These are phyloP conservation scores for Ustilago shanxiensis DNA, from an alignment of 1,284 basidiomycete species.

Conservation along the genomic window DNA sequence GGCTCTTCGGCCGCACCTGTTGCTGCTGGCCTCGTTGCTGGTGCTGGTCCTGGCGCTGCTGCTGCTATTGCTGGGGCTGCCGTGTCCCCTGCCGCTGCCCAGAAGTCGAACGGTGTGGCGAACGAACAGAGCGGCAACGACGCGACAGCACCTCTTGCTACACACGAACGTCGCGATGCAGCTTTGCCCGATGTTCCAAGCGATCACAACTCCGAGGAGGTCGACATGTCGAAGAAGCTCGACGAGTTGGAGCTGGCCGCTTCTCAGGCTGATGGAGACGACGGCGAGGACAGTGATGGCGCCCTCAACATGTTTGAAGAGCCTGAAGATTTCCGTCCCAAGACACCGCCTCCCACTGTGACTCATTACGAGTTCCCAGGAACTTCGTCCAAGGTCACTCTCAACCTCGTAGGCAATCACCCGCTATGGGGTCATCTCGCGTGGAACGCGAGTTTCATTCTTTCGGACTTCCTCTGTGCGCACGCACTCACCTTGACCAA, in stretches of 20 bases:
- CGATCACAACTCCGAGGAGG: constrained; percentile 20
- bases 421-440: constrained; percentile 92
- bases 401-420: constrained; percentile 86
- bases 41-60: constrained; percentile 23
- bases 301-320: constrained; percentile 64
- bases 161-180: neutral
- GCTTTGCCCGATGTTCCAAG: constrained; percentile 24
- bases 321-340: constrained; percentile 64
- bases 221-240: constrained; percentile 30
- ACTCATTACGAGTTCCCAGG: constrained; percentile 50
- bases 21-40: constrained; percentile 10
- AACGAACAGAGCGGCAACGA: neutral
- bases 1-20: neutral
- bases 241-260: constrained; percentile 31
- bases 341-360: constrained; percentile 63
- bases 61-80: constrained; percentile 33
- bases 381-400: constrained; percentile 62
- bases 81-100: constrained; percentile 5
- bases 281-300: constrained; percentile 20
- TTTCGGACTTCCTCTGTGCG: constrained; percentile 69
- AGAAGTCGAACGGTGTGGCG: neutral
- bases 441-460: constrained; percentile 74
- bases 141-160: neutral
- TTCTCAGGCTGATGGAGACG: constrained; percentile 11
- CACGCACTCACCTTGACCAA: constrained; percentile 72